These are phyloP conservation scores for Beta lomatogona DNA, from an alignment of 179 eudicot species.

Conservation along the genomic window DNA sequence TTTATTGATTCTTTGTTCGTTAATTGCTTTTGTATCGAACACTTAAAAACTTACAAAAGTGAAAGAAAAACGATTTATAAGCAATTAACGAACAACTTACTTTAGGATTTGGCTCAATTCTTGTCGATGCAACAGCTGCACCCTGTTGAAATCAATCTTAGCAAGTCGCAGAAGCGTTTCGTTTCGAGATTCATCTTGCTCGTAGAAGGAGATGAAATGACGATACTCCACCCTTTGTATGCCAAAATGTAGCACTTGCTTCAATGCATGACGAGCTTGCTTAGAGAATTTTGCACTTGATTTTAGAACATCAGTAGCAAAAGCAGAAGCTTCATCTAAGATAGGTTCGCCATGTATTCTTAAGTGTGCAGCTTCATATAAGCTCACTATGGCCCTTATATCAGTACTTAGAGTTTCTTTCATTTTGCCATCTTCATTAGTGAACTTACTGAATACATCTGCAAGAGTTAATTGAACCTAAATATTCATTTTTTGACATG, in stretches of 20 bases:
- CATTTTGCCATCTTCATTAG: conserved; percentile 14
- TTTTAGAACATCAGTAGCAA: conserved; percentile 18
- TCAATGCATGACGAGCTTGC: conserved; percentile 31
- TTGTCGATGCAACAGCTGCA: conserved; percentile 33
- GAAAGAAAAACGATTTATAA: too few relatives aligned
- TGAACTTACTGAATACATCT: conserved; percentile 39
- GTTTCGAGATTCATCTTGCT: conserved; percentile 27
- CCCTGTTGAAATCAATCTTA: conserved; percentile 30
- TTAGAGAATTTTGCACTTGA: background rate
- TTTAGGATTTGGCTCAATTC: conserved; percentile 31
- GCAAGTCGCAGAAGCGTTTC: conserved; percentile 28
- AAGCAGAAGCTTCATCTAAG: conserved; percentile 28
- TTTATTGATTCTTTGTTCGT: too few relatives aligned
- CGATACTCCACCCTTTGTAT: conserved; percentile 29
- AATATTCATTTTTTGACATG: too few relatives aligned
- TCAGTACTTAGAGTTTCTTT: conserved; percentile 22
- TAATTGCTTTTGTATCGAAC: too few relatives aligned
- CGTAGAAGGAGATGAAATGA: conserved; percentile 30
- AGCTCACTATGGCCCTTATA: conserved; percentile 34
- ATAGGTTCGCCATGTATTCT: conserved; percentile 20
- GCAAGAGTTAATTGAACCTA: background rate
- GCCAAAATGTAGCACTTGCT: conserved; percentile 35
- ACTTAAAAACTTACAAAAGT: too few relatives aligned
- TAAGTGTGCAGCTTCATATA: conserved; percentile 32
- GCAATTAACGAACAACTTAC: background rate